These are phyloP conservation scores for Arachnopeziza araneosa DNA, from an alignment of 2,329 filamentous ascomycete genomes.

Conservation along the genomic window DNA sequence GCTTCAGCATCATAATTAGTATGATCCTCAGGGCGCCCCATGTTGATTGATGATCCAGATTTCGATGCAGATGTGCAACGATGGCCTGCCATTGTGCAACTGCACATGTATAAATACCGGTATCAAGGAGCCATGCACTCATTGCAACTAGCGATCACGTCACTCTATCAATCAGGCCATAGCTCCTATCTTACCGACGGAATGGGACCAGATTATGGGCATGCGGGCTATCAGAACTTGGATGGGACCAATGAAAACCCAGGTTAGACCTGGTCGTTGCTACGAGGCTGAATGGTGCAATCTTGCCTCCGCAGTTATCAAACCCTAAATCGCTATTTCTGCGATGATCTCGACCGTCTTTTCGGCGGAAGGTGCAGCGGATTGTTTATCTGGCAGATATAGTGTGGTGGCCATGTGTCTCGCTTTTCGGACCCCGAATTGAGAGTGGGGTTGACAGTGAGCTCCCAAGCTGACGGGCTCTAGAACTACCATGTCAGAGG, in stretches of 20 bases:
- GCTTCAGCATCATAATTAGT: constrained; percentile 8
- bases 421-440: background rate
- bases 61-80: background rate
- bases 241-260: background rate
- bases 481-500: background rate
- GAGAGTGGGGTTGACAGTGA: background rate
- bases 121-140: background rate
- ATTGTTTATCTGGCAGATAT: too few species aligned
- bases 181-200: background rate
- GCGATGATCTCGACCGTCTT: background rate
- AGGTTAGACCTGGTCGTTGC: background rate
- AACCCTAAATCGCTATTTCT: background rate
- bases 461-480: background rate
- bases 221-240: background rate
- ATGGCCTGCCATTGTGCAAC: background rate
- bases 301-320: background rate
- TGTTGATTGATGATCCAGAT: constrained; percentile 1
- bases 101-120: background rate
- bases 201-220: background rate
- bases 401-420: background rate
- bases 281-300: background rate
- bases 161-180: background rate
- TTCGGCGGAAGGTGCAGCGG: background rate
- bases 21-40: constrained; percentile 13
- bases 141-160: background rate